These are phyloP conservation scores for Meyerozyma carpophila DNA, from an alignment of 1,139 yeast species.

Conservation along the genomic window DNA sequence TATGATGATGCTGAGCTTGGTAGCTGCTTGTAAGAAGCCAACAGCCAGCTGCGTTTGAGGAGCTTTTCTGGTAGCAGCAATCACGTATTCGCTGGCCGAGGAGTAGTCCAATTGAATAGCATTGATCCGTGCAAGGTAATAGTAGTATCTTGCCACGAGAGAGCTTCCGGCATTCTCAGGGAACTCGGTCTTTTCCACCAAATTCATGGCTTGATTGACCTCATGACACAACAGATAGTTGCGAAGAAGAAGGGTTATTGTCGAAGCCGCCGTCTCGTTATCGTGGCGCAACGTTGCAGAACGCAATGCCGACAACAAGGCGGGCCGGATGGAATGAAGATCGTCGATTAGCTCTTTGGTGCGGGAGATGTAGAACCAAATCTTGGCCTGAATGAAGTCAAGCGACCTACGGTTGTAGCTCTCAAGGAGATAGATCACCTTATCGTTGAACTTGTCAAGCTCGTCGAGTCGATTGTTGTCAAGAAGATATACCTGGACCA, in stretches of 20 bases:
- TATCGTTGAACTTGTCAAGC: constrained; percentile 47
- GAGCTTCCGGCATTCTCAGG: constrained; percentile 86
- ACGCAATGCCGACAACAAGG: constrained; percentile 68
- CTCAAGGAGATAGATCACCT: constrained; percentile 52
- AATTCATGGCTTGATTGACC: constrained; percentile 80
- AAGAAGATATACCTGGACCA: constrained; percentile 71
- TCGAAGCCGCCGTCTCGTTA: constrained; percentile 82
- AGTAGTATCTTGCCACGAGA: constrained; percentile 85
- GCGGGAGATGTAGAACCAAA: constrained; percentile 89
- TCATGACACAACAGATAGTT: constrained; percentile 76
- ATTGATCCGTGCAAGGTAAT: constrained; percentile 81
- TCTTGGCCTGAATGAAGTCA: constrained; percentile 82
- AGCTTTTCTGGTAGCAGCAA: constrained; percentile 94
- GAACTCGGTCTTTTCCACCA: constrained; percentile 83
- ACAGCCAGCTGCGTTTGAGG: constrained; percentile 84
- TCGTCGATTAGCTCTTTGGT: constrained; percentile 66
- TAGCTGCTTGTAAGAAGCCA: constrained; percentile 88
- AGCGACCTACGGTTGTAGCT: constrained; percentile 74
- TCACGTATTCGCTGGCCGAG: constrained; percentile 81
- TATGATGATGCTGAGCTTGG: constrained; percentile 81
- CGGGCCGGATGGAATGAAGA: constrained; percentile 59
- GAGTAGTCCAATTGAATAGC: constrained; percentile 93
- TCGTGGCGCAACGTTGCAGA: constrained; percentile 92
- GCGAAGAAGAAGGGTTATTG: constrained; percentile 78
- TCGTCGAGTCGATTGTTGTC: constrained; percentile 51